Evolutionary conservation across 2,329 filamentous ascomycete genomes (phyloP), one percentile per base, ranked within the genome.

Genomic region (Fusarium annulatum): DNA sequence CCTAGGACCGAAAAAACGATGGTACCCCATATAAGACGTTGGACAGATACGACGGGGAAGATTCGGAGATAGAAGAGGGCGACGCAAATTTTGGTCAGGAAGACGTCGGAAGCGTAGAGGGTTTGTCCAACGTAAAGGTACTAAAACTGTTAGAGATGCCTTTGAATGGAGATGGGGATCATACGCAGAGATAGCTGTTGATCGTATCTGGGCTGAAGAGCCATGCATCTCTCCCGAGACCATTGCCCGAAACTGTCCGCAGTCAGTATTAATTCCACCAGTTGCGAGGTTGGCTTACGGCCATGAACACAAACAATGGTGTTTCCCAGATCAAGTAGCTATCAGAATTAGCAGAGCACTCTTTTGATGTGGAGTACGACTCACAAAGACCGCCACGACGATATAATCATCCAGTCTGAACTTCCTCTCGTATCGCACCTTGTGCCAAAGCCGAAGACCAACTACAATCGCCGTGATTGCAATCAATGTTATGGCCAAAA

Each of bases 51-150:
- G 12, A 42, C 46, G 1, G 61, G 69, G 10, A 73, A 73, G 23
- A 73, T 70, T 5, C 71, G 69, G 8, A 73, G 69, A 18, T 61
- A 73, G 15, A 73, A 70, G 15, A 73, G 61, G 1, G 62, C 33
- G 15, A 73, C n/a, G 5, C 57, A 59, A 1, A 73, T 52, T 9
- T 71, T 71, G 21, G 61, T 56, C 1, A 39, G 23, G 2, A 69
- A 67, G 1, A 67, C 42, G 0, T 70, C 61, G 3, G 67, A 46
- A 12, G 68, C 67, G 19, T 71, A 70, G 6, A 71, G 12, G 7
- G 36, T 36, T 34, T 72, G 64, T n/a, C 61, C 8, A 5, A 63
- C 14, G 53, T 67, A 60, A 23, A 73, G 49, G 10, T 34, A 51
- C 45, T 64, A 1, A 9, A 15, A 38, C 2, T 7, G 38, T 69